Evolutionary conservation across 805 yeast genomes (phyloP), one percentile per base, ranked within the genome.

Genomic region (Saccharomycopsis amapae): DNA sequence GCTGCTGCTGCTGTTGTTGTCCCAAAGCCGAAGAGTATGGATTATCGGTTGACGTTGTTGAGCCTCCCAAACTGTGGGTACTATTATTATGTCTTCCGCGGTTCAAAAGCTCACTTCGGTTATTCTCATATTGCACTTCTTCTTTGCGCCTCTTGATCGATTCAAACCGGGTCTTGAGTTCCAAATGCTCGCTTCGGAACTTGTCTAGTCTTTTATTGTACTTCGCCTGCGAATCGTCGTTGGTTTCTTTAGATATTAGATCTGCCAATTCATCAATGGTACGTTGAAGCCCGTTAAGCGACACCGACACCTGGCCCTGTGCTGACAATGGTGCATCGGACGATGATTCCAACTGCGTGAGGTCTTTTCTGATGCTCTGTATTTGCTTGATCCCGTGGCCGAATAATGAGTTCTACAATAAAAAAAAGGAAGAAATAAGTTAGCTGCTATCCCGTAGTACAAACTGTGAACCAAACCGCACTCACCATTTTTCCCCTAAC

Each of bases 361-460:
- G 64, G 55, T 88, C 96, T 50, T 75, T 75, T 48, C 79, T 75
- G 43, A 90, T 65, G 23, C 79, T 71, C 56, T 78, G 85, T 25
- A 87, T 77, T 63, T 89, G 96, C 62, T 86, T 87, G 45, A 84
- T 71, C 6, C 95, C 96, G 62, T 86, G 95, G 65, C 86, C 90
- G 66, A 82, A 87, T 43, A 89, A 69, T 23, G 95, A 80, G 65
- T 88, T 89, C 97, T 73, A 42, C 32, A 36, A n/a, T n/a, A n/a
- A n/a, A n/a, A n/a, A n/a, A n/a, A n/a, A n/a, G n/a, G n/a, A n/a
- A 31, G 26, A 12, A 3, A n/a, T n/a, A n/a, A n/a, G 42, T 28
- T 28, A 28, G 32, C n/a, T 12, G n/a, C 12, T 28, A 28, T 28
- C n/a, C n/a, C n/a, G n/a, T n/a, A n/a, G n/a, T n/a, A n/a, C n/a